Conservation (phyloP, 2,329 filamentous ascomycete genomes). For the Talaromyces atroroseus region DNA sequence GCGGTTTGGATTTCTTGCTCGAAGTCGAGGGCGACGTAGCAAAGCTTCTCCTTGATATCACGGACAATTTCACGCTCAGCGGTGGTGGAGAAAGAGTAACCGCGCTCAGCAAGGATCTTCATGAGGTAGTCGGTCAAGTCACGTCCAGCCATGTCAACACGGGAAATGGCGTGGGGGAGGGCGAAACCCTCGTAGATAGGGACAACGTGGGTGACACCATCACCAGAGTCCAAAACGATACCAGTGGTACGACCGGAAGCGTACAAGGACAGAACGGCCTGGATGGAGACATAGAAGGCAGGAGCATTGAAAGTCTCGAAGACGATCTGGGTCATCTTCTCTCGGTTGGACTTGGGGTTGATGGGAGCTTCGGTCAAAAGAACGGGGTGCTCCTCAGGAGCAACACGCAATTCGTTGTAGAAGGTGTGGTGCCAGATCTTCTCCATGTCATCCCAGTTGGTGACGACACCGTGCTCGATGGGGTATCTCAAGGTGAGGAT, state of each 20-base stretch:
- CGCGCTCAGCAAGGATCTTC: constrained; percentile 99
- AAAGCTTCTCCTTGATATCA: constrained; percentile 99
- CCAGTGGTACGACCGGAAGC: constrained; percentile 99
- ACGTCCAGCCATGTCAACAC: constrained; percentile 99
- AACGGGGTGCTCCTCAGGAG: constrained; percentile 99
- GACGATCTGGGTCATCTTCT: constrained; percentile 99
- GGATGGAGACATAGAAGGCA: constrained; percentile 99
- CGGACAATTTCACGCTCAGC: constrained; percentile 99
- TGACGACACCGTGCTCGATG: constrained; percentile 99
- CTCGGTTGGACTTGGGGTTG: constrained; percentile 99
- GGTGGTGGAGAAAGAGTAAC: constrained; percentile 99
- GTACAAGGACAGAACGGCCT: constrained; percentile 98
- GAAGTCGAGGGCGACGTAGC: constrained; percentile 99
- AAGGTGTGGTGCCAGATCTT: constrained; percentile 99
- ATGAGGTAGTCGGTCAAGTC: constrained; percentile 99
- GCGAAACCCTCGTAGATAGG: constrained; percentile 99
- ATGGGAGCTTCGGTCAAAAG: constrained; percentile 98
- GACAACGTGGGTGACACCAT: constrained; percentile 99
- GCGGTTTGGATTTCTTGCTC: constrained; percentile 99
- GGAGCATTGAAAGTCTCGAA: constrained; percentile 99
- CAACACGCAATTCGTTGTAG: constrained; percentile 99
- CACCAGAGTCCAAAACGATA: constrained; percentile 99
- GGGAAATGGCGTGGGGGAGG: constrained; percentile 98
- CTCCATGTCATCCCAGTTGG: constrained; percentile 99
- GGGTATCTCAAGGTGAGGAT: constrained; percentile 99